phyloP scores from a whole-genome alignment of 2,329 filamentous ascomycete genomes.

The Blastomyces gilchristii region DNA sequence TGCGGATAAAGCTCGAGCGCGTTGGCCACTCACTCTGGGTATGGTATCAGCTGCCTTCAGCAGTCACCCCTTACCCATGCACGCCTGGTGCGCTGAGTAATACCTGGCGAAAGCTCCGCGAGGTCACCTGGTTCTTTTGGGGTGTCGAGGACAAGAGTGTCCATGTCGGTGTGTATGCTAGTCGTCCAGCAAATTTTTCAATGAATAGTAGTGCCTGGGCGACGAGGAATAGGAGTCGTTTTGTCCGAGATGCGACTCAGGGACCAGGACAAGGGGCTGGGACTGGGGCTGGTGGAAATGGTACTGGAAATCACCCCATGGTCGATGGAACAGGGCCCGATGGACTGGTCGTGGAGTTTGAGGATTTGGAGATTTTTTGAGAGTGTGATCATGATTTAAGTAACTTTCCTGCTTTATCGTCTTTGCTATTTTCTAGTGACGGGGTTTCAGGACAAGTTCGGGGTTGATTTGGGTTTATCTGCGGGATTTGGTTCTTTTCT shows the following conservation, averaged over 20 bases:
- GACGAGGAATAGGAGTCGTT: constrained; percentile 25
- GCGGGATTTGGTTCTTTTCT: not conserved
- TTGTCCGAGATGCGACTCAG: constrained; percentile 19
- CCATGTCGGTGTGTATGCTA: constrained; percentile 50
- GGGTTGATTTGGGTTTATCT: constrained; percentile 5
- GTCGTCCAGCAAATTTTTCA: constrained; percentile 42
- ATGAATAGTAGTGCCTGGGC: constrained; percentile 32
- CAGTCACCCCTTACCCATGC: constrained; percentile 19
- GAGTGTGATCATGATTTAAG: constrained; percentile 7
- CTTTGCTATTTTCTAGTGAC: not conserved
- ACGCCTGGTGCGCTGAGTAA: constrained; percentile 32
- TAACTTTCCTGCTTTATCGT: constrained; percentile 3
- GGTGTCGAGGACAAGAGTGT: constrained; percentile 50
- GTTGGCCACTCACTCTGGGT: constrained; percentile 48
- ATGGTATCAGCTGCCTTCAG: constrained; percentile 43
- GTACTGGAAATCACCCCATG: not conserved
- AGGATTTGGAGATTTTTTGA: constrained; percentile 42
- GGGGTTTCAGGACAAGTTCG: not conserved
- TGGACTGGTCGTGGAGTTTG: constrained; percentile 41
- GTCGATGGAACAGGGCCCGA: constrained; percentile 19
- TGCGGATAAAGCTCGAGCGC: constrained; percentile 48
- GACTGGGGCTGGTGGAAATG: constrained; percentile 17
- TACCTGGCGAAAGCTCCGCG: constrained; percentile 48
- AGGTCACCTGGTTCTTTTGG: constrained; percentile 54
- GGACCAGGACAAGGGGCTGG: constrained; percentile 3